A percentile compares a stretch with the other conserved stretches of the same genome.
phyloP scores from a whole-genome alignment of 2,329 filamentous ascomycete species.

The Hypocreales sp. region DNA sequence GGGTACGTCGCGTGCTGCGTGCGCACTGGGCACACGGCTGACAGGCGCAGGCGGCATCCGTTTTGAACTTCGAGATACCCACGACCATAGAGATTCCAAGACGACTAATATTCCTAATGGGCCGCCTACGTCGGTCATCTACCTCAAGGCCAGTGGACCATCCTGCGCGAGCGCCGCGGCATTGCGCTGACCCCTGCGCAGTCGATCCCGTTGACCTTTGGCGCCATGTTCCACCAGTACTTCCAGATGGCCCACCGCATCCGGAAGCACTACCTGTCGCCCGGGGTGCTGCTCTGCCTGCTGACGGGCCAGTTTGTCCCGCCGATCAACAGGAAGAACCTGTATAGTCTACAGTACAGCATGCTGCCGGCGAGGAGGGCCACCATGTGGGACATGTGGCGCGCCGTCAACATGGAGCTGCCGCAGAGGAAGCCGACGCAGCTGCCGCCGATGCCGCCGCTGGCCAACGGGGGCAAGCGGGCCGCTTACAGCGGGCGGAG shows the following conservation, averaged over 20 bases:
- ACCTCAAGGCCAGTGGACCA: slow-evolving; percentile 51
- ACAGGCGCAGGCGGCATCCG: slow-evolving; percentile 44
- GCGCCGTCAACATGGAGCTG: slow-evolving; percentile 39
- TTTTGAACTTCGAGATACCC: slow-evolving; percentile 75
- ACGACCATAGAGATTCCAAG: slow-evolving; percentile 34
- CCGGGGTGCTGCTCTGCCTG: slow-evolving; percentile 73
- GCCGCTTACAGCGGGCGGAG: slow-evolving; percentile 12
- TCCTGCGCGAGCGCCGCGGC: no score
- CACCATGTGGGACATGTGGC: slow-evolving; percentile 77
- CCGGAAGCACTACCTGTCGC: slow-evolving; percentile 87
- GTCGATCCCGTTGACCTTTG: slow-evolving; percentile 78
- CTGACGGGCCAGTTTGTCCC: slow-evolving; percentile 86
- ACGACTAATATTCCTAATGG: slow-evolving; percentile 22
- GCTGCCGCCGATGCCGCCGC: slow-evolving; percentile 16
- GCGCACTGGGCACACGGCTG: slow-evolving; percentile 1
- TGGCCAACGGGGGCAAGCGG: slow-evolving; percentile 16
- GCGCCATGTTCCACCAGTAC: slow-evolving; percentile 95
- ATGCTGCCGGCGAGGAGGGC: slow-evolving; percentile 80
- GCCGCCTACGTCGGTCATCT: slow-evolving; percentile 65
- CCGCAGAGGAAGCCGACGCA: slow-evolving; percentile 27
- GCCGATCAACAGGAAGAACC: slow-evolving; percentile 82
- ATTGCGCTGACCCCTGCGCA: no score
- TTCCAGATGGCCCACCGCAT: slow-evolving; percentile 88
- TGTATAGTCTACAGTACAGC: slow-evolving; percentile 95
- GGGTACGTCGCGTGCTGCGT: slow-evolving; percentile 30